phyloP scores from a whole-genome alignment of 2,329 filamentous ascomycete genomes.

The Stagonosporopsis cucurbitacearum region DNA sequence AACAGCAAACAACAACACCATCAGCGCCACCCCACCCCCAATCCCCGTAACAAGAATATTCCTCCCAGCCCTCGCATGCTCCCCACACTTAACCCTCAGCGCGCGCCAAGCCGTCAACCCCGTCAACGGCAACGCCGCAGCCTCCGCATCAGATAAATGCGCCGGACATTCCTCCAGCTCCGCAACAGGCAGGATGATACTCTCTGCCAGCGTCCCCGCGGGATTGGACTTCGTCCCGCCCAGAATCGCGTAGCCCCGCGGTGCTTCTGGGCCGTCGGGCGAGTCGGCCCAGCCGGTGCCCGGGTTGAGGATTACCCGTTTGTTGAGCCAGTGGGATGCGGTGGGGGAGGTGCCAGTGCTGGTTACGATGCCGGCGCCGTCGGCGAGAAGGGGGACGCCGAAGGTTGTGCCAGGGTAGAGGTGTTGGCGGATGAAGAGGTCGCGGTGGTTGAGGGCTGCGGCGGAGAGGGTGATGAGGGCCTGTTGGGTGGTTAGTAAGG shows the following conservation, averaged over 20 bases:
- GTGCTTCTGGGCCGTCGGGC: constrained; percentile 74
- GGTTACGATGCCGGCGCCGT: constrained; percentile 79
- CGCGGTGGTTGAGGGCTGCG: constrained; percentile 90
- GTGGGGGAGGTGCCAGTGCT: constrained; percentile 60
- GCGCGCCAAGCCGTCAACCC: constrained; percentile 90
- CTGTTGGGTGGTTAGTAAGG: constrained; percentile 59
- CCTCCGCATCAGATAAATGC: constrained; percentile 76
- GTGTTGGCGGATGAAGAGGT: constrained; percentile 91
- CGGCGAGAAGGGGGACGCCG: constrained; percentile 77
- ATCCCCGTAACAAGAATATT: constrained; percentile 91
- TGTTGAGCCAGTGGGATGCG: constrained; percentile 63
- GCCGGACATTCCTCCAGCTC: constrained; percentile 79
- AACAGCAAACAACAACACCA: constrained; percentile 79
- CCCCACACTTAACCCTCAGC: constrained; percentile 75
- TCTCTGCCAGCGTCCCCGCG: constrained; percentile 77
- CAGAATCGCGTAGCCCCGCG: constrained; percentile 65
- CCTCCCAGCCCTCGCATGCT: constrained; percentile 64
- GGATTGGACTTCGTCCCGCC: constrained; percentile 71
- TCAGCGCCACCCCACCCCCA: constrained; percentile 87
- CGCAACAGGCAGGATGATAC: constrained; percentile 68
- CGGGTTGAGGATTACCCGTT: constrained; percentile 80
- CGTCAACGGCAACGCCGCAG: constrained; percentile 82
- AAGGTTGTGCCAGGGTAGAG: constrained; percentile 89
- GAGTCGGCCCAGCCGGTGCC: constrained; percentile 76
- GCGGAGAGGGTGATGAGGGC: constrained; percentile 78